Base-by-base conservation (phyloP, 1,139 yeast genomes). In the Debaryomyces nepalensis region DNA sequence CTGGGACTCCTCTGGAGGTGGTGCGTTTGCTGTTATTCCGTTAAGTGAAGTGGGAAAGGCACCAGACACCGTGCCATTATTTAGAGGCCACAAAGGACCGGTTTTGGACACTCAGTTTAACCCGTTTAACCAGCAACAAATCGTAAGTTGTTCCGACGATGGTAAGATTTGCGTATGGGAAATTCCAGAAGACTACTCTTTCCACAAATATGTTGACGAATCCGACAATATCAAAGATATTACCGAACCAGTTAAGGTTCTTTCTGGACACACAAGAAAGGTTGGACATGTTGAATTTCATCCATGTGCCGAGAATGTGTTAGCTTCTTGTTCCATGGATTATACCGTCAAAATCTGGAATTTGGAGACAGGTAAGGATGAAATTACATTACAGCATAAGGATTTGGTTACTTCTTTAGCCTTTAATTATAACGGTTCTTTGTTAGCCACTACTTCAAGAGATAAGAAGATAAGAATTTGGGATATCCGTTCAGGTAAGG, bases 1-100 rank as follows among this genome's bases (percentile, higher is more conserved):
- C 63, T 90, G 97, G 97, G 90, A 88, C 48, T 77, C 97, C 15
- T 85, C 95, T 5, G 98, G 98, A 33, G 98, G 98, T 48, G 99
- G 99, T 41, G 95, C 98, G 0, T 91, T 93, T 72, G 97, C 96
- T 1, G 86, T 93, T 11, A 82, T 93, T 43, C 99, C 99, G 2
- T 70, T 88, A 22, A 59, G 64, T 7, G 97, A 91, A 63, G 84
- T 81, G 14, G 98, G 98, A n/a, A 93, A 90, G 63, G 84, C 93
- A 7, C 98, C 97, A 4, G 99, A 93, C 56, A 81, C 86, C 47
- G 93, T 90, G 37, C 93, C 98, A 2, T 75, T 93, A 53, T 93
- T 91, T 64, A 81, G 97, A 57, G 99, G 99, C 14, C 98, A 93
- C 63, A 87, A 93, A 39, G 97, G 96, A 7, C 86, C 96, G 5